A percentile compares a stretch with the other conserved stretches of the same genome.
These are phyloP conservation scores for Aquilaria sinensis DNA, from an alignment of 345 rosid genomes.

Conservation along the genomic window DNA sequence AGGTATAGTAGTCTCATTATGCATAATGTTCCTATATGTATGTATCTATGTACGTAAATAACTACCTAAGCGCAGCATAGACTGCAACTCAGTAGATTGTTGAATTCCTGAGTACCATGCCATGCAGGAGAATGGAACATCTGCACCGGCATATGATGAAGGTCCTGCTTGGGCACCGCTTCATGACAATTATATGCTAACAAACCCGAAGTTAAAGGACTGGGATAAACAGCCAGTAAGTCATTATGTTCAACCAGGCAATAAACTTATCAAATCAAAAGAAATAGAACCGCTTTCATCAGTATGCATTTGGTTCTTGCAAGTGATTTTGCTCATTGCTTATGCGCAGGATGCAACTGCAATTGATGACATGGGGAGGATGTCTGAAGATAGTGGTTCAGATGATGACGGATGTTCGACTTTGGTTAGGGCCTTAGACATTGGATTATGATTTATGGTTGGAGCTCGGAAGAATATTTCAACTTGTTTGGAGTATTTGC, in stretches of 20 bases:
- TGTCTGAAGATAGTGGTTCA: slow-evolving; percentile 56
- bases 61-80: not conserved
- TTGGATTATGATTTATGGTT: no score
- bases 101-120: not conserved
- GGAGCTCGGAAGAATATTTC: no score
- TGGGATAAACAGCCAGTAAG: slow-evolving; percentile 88
- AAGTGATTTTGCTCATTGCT: not conserved
- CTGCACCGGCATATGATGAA: slow-evolving; percentile 30
- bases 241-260: no score
- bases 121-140: slow-evolving; percentile 31
- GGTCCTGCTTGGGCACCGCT: slow-evolving; percentile 96
- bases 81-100: not conserved
- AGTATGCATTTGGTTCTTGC: not conserved
- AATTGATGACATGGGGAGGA: slow-evolving; percentile 37
- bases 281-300: no score
- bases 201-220: slow-evolving; percentile 76
- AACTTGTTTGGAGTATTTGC: no score
- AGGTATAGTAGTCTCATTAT: not conserved
- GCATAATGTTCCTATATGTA: not conserved
- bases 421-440: no score
- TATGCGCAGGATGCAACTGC: slow-evolving; percentile 33
- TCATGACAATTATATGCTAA: slow-evolving; percentile 85
- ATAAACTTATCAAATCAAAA: no score
- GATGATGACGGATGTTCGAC: slow-evolving; percentile 35
- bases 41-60: no score